Evolutionary conservation across 192 early-diverging fungal species (phyloP).

Genomic region (Backusella mclennaniae): DNA sequence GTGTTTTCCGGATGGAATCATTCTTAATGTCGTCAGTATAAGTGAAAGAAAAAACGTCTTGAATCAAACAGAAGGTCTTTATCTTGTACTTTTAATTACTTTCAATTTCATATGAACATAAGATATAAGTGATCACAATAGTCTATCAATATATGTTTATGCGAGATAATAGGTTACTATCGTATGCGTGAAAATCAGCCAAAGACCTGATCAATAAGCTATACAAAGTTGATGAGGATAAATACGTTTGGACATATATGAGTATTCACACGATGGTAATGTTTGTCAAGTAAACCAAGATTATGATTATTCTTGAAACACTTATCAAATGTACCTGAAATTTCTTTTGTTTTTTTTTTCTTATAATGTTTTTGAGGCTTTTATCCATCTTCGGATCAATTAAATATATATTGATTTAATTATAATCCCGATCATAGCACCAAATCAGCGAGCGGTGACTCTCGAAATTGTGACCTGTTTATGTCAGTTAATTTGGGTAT

Average conservation of each 20-base stretch:
- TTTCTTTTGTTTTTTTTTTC: neutral
- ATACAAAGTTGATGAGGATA: neutral
- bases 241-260: neutral
- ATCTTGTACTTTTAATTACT: neutral
- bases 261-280: neutral
- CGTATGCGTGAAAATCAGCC: neutral
- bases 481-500: neutral
- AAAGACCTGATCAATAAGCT: neutral
- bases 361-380: neutral
- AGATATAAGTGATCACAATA: neutral
- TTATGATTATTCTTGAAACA: neutral
- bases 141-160: neutral
- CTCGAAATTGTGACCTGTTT: conserved; percentile 4
- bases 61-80: no score
- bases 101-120: neutral
- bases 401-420: neutral
- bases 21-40: no score
- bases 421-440: neutral
- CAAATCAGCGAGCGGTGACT: neutral
- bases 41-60: no score
- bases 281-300: neutral
- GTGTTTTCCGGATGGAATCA: no score
- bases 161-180: neutral
- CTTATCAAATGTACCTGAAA: neutral
- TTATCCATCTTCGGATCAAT: conserved; percentile 3